Evolutionary conservation across 2,329 filamentous ascomycete genomes (phyloP).

Genomic region (Hypomyces perniciosus): DNA sequence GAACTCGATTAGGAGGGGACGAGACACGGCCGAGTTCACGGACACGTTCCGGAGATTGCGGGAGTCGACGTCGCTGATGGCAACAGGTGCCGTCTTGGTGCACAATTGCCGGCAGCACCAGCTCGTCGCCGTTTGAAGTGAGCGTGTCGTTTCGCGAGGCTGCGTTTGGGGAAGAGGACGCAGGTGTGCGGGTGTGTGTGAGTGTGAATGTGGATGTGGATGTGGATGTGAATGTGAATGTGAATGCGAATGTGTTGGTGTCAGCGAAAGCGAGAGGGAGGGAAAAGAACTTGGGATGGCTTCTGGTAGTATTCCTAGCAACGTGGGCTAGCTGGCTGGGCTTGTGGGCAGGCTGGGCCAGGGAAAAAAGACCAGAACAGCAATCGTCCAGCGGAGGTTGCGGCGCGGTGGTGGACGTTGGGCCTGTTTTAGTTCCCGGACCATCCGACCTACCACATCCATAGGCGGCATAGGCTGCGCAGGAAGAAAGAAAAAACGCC

Average conservation of each 20-base stretch:
- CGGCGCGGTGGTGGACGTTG: conserved; percentile 9
- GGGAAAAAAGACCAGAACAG: background rate
- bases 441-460: conserved; percentile 15
- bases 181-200: too few relatives aligned
- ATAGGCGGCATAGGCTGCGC: background rate
- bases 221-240: background rate
- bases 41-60: conserved; percentile 1
- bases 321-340: background rate
- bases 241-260: background rate
- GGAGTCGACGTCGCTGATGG: background rate
- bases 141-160: too few relatives aligned
- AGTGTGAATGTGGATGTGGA: too few relatives aligned
- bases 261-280: background rate
- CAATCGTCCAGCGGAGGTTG: conserved; percentile 10
- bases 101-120: too few relatives aligned
- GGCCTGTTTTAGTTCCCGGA: conserved; percentile 15
- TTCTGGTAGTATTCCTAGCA: conserved; percentile 3
- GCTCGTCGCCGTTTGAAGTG: too few relatives aligned
- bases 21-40: conserved; percentile 5
- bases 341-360: background rate
- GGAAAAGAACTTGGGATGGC: conserved; percentile 2
- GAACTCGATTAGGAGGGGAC: background rate
- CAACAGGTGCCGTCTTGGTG: too few relatives aligned
- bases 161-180: too few relatives aligned
- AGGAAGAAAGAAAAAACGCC: background rate